Evolutionary conservation across 192 early-diverging fungal species (phyloP), one percentile per base, ranked within the genome.

Genomic region (Linnemannia elongata): DNA sequence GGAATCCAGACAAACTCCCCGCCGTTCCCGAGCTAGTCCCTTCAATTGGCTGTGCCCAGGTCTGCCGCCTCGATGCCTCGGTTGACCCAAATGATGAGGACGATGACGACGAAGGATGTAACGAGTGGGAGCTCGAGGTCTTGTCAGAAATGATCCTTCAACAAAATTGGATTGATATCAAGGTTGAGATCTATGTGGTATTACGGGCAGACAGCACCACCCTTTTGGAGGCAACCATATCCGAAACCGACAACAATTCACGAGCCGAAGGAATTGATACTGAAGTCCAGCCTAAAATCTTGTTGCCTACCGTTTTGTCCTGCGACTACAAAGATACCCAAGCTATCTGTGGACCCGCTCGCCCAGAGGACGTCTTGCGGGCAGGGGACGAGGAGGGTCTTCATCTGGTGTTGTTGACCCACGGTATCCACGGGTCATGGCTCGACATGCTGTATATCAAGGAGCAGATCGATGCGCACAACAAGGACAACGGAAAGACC

Each of bases 401-500:
- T 44, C 90, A 91, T 52, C 63, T 91, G 27, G 83, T 91, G 0
- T 27, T 91, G 4, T 44, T 91, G 69, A 91, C 90, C 17, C 90
- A 91, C 75, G 90, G 90, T 17, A 60, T 91, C 12, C 77, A 89
- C 63, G 90, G 90, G 12, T 77, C 80, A 27, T 78, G 81, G 75
- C 69, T 89, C 27, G 90, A 91, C 72, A 36, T 88, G 83, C 78
- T 89, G 30, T 91, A 89, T 41, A 60, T 91, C 8, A 88, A 81
- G 35, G 88, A 91, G 44, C 72, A 87, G 42, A 85, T 91, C 24
- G 88, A 91, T 71, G 72, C 80, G 8, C 63, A 77, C 18, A 76
- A 79, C 49, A 68, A n/a, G 17, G 54, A 79, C 33, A 27, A 63
- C 12, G 81, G 84, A 44, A 78, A 73, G 41, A 84, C 75, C 0